A percentile compares a stretch with the other conserved stretches of the same genome.
phyloP scores from a whole-genome alignment of 768 basidiomycete genomes.

The Asterophora parasitica region DNA sequence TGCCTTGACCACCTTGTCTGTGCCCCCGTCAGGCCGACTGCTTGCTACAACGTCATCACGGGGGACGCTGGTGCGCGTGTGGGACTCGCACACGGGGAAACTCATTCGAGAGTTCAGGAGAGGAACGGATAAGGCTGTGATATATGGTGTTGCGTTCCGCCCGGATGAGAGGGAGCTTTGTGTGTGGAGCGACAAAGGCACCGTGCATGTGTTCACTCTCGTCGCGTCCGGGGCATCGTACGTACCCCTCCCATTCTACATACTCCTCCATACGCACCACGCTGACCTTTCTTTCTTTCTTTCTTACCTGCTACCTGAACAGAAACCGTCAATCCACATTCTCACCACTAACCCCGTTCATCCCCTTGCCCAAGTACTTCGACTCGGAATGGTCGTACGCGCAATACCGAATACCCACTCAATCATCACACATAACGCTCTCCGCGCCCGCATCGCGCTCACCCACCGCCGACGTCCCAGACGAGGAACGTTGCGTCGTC shows the following conservation, averaged over 20 bases:
- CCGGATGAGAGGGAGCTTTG: conserved; percentile 83
- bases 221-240: conserved; percentile 60
- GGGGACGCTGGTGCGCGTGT: conserved; percentile 85
- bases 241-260: conserved; percentile 24
- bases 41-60: conserved; percentile 80
- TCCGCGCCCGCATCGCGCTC: conserved; percentile 55
- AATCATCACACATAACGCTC: conserved; percentile 77
- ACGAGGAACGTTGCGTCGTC: conserved; percentile 82
- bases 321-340: conserved; percentile 86
- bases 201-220: conserved; percentile 84
- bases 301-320: no score
- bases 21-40: conserved; percentile 71
- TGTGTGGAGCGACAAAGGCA: conserved; percentile 95
- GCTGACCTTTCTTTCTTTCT: not conserved
- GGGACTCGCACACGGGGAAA: conserved; percentile 72
- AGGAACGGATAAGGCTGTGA: conserved; percentile 86
- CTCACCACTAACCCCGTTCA: conserved; percentile 72
- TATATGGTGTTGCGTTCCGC: conserved; percentile 86
- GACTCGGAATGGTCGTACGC: conserved; percentile 97
- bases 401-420: conserved; percentile 83
- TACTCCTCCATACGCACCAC: not conserved
- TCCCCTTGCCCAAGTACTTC: conserved; percentile 87
- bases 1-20: conserved; percentile 71
- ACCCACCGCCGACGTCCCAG: conserved; percentile 55
- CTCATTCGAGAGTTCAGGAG: conserved; percentile 76